Conservation (phyloP, 192 early-diverging fungal species). For the Coemansia sp. region DNA sequence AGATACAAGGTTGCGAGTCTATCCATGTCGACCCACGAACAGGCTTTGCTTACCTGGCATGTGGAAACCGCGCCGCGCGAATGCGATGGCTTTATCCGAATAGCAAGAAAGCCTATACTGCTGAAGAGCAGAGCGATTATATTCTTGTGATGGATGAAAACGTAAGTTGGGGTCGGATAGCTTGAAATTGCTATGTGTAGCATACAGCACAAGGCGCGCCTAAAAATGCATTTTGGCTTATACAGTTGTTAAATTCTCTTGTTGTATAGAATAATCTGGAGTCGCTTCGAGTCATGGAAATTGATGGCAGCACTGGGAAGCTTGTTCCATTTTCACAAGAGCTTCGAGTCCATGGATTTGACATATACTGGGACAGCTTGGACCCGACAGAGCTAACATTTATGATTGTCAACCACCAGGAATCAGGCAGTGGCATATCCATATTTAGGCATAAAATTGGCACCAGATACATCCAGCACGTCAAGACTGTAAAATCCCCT, state of each 20-base stretch:
- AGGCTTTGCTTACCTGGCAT: constrained; percentile 59
- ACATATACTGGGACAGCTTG: constrained; percentile 46
- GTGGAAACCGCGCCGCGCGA: constrained; percentile 51
- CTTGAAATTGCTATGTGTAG: background rate
- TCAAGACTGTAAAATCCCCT: constrained; percentile 55
- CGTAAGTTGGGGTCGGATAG: constrained; percentile 24
- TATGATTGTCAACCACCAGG: constrained; percentile 62
- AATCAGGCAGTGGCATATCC: constrained; percentile 54
- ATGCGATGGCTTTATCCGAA: constrained; percentile 53
- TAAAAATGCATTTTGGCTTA: background rate
- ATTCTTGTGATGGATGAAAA: constrained; percentile 56
- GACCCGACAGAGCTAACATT: constrained; percentile 53
- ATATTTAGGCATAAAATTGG: constrained; percentile 57
- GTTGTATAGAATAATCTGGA: constrained; percentile 48
- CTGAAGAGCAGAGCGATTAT: constrained; percentile 36
- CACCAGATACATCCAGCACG: constrained; percentile 37
- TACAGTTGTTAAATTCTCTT: background rate
- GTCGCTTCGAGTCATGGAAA: constrained; percentile 36
- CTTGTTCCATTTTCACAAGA: constrained; percentile 41
- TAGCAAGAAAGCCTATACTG: constrained; percentile 11
- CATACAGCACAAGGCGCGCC: background rate
- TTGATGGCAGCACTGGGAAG: constrained; percentile 21
- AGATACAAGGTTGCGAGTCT: constrained; percentile 60
- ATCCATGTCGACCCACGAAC: constrained; percentile 56
- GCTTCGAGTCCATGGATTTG: constrained; percentile 57